Evolutionary conservation across 352 stramenopile genomes (phyloP).

Genomic region (Pythium aristosporum): DNA sequence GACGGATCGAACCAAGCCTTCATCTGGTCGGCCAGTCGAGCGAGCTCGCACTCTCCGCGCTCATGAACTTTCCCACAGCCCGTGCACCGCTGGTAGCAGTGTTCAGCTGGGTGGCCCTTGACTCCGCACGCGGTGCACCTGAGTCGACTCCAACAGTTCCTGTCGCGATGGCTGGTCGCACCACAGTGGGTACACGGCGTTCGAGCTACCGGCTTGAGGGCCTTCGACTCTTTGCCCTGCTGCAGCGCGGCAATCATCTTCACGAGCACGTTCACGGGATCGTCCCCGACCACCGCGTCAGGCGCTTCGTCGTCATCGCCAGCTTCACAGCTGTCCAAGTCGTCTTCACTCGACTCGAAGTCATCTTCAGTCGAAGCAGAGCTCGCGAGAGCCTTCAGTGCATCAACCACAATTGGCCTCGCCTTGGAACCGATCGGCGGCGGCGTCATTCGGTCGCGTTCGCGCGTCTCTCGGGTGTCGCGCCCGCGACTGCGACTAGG

Average conservation of each 20-base stretch:
- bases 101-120: constrained; percentile 1
- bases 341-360: no score
- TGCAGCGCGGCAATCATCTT: constrained; percentile 1
- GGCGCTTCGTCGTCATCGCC: not conserved
- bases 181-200: constrained; percentile 16
- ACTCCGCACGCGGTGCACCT: not conserved
- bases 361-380: no score
- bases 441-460: no score
- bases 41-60: constrained; percentile 1
- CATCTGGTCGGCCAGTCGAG: not conserved
- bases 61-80: constrained; percentile 7
- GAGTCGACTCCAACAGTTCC: constrained; percentile 11
- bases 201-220: not conserved
- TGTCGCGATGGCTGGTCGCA: constrained; percentile 7
- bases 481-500: no score
- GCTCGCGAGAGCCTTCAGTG: no score
- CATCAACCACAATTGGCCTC: no score
- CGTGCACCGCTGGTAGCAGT: constrained; percentile 12
- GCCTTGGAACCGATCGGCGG: no score
- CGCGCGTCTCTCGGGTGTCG: no score
- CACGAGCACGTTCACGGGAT: not conserved
- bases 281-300: not conserved
- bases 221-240: not conserved
- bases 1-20: constrained; percentile 13
- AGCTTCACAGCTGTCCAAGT: no score